These are phyloP conservation scores for Populus euphratica DNA, from an alignment of 345 rosid genomes.

Conservation along the genomic window DNA sequence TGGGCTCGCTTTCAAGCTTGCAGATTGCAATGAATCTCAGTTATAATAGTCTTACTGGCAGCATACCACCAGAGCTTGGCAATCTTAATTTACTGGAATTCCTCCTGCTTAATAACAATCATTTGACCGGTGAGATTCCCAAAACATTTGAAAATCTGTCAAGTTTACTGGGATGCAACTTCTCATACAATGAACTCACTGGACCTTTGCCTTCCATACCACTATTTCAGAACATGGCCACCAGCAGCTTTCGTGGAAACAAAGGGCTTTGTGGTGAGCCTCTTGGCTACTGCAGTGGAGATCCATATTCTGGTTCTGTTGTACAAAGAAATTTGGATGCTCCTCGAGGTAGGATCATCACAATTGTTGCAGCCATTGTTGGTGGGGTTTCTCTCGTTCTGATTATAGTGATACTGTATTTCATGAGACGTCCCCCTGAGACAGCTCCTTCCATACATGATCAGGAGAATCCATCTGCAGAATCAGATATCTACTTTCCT, in stretches of 20 bases:
- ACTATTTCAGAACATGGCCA: slow-evolving; percentile 58
- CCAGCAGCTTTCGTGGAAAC: slow-evolving; percentile 67
- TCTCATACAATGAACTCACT: slow-evolving; percentile 66
- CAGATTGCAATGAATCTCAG: slow-evolving; percentile 84
- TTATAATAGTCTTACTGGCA: slow-evolving; percentile 61
- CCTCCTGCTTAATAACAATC: slow-evolving; percentile 67
- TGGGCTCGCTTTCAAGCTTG: slow-evolving; percentile 63
- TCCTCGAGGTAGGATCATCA: slow-evolving; percentile 43
- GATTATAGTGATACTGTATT: slow-evolving; percentile 43
- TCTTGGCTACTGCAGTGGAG: slow-evolving; percentile 35
- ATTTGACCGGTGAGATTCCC: slow-evolving; percentile 69
- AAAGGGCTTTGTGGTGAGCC: slow-evolving; percentile 46
- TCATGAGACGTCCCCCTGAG: slow-evolving; percentile 44
- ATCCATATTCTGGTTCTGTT: slow-evolving; percentile 9
- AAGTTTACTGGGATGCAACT: slow-evolving; percentile 74
- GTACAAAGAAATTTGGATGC: slow-evolving; percentile 20
- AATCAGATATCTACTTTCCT: slow-evolving; percentile 61
- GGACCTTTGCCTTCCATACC: slow-evolving; percentile 62
- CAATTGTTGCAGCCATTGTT: slow-evolving; percentile 40
- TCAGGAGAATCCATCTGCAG: slow-evolving; percentile 33
- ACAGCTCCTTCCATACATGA: slow-evolving; percentile 45
- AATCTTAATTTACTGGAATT: slow-evolving; percentile 69
- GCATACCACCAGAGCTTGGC: slow-evolving; percentile 62
- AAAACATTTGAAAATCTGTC: slow-evolving; percentile 55
- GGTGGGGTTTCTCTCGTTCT: slow-evolving; percentile 51